Evolutionary conservation across 352 stramenopile species (phyloP), one percentile per base, ranked within the genome.

Genomic region (Phytophthora sojae): DNA sequence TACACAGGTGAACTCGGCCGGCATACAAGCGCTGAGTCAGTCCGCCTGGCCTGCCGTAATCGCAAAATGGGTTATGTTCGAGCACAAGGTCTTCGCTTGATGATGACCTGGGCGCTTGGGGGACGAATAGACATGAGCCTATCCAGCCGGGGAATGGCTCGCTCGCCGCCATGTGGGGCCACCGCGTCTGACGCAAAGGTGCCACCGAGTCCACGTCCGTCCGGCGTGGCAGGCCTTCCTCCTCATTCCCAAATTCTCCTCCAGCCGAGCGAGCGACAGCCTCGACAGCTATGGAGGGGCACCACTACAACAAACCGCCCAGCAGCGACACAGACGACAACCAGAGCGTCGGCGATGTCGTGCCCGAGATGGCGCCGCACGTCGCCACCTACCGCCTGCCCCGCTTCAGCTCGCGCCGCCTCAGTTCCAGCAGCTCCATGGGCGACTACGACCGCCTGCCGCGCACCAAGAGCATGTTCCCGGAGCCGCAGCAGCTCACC

Each of bases 381-480:
- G 56, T 71, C n/a, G 61, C 64, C 29, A 72, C 64, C 0, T 76
- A 75, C 45, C 68, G 73, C 26, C 69, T 80, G 4, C 73, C 73
- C 29, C 73, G 73, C 56, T 80, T 80, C 68, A 73, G 35, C 15
- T 80, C 73, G 0, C 73, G 73, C 8, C 73, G 73, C 4, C 42
- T 67, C 12, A 80, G 61, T 25, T 69, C 57, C 61, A 53, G 55
- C 21, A 64, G 67, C 11, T 70, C 67, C 2, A 64, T 67, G 4
- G 64, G 63, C 5, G 64, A 68, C 25, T 17, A 69, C 3, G 51
- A 70, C 9, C 15, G 21, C n/a, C 54, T 77, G 2, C 21, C 64
- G 3, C 73, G 73, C 32, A 72, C 73, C 0, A 61, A 67, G 11
- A 80, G 73, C n/a, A 80, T 77, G 69, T 77, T 64, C 42, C 73